These are phyloP conservation scores for Fusarium veterinarium DNA, from an alignment of 2,329 filamentous ascomycete genomes.

Conservation along the genomic window DNA sequence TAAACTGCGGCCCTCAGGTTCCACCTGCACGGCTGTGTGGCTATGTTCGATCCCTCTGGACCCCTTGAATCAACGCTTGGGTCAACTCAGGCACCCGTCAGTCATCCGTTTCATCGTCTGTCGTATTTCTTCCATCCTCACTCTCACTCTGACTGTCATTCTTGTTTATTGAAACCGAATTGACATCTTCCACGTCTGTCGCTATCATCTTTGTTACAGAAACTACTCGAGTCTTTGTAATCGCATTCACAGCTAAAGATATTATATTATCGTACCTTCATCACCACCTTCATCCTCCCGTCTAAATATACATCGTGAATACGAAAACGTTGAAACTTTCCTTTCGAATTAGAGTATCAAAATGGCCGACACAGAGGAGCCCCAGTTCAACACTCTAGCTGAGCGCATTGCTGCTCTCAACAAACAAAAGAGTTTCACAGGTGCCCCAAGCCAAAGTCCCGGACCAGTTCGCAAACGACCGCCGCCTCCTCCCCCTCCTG, in stretches of 20 bases:
- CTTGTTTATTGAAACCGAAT: conserved; percentile 13
- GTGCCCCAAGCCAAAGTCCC: conserved; percentile 48
- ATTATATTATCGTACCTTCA: conserved; percentile 1
- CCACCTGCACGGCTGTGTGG: conserved; percentile 45
- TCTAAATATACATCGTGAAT: background rate
- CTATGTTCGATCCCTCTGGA: conserved; percentile 30
- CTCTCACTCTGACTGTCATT: background rate
- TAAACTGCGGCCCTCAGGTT: conserved; percentile 27
- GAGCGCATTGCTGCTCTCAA: conserved; percentile 74
- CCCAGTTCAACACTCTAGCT: conserved; percentile 69
- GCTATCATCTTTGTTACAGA: conserved; percentile 3
- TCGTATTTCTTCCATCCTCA: background rate
- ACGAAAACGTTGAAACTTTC: background rate
- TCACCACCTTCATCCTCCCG: conserved; percentile 4
- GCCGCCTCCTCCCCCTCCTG: conserved; percentile 55
- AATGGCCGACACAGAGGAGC: conserved; percentile 73
- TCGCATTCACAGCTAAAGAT: background rate
- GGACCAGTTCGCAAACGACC: conserved; percentile 57
- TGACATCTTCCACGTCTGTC: conserved; percentile 10
- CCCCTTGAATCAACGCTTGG: conserved; percentile 37
- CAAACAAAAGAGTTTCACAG: conserved; percentile 68
- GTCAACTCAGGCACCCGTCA: conserved; percentile 16
- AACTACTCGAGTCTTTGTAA: background rate
- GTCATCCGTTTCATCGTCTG: conserved; percentile 14
- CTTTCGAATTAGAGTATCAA: background rate